Evolutionary conservation across 495 filamentous ascomycete species (phyloP).

Genomic region (Xylaria telfairii): DNA sequence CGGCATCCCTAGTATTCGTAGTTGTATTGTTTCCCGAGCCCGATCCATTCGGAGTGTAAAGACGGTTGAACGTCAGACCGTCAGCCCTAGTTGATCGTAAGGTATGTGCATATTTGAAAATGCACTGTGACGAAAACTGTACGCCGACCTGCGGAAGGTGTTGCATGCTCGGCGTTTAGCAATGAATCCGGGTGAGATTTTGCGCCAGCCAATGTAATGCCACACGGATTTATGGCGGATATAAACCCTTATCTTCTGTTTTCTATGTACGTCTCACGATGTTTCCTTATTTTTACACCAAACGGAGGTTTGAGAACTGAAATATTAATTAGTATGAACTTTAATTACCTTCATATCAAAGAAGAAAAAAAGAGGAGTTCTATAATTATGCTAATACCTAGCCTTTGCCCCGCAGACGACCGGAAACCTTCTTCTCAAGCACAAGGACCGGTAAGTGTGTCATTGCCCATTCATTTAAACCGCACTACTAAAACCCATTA

Average conservation of each 20-base stretch:
- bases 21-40: too few species aligned
- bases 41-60: background rate
- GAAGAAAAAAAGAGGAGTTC: background rate
- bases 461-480: too few species aligned
- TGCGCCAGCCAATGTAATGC: too few species aligned
- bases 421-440: background rate
- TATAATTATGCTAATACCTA: background rate
- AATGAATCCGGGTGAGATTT: background rate
- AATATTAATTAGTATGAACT: background rate
- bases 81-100: background rate
- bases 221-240: background rate
- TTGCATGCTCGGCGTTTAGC: background rate
- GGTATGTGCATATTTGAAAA: background rate
- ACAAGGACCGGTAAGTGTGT: background rate
- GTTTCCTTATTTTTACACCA: background rate
- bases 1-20: too few species aligned
- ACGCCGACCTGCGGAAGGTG: background rate
- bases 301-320: background rate
- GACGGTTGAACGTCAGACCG: constrained; percentile 2
- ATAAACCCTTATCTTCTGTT: background rate
- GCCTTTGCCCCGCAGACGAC: too few species aligned
- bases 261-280: background rate
- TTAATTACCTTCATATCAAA: background rate
- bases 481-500: too few species aligned
- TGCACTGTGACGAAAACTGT: background rate